Conservation (phyloP, 805 yeast species). For the Metschnikowia shivogae region DNA sequence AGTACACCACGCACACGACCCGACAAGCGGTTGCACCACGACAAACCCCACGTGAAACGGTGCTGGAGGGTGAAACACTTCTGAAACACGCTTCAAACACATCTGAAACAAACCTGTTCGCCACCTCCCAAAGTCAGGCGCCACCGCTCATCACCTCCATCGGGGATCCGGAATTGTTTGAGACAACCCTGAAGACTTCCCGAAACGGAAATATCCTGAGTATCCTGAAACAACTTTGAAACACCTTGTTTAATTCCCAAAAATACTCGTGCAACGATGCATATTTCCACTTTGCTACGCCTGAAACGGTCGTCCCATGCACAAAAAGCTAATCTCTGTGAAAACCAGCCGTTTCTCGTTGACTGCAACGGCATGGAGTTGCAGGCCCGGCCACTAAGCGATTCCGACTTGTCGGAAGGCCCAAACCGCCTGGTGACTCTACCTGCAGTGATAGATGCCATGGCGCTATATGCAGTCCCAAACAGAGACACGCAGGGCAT, state of each 20-base stretch:
- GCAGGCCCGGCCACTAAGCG: slow-evolving; percentile 1
- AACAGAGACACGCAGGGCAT: not conserved
- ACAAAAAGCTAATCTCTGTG: not conserved
- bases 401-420: not conserved
- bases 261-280: not conserved
- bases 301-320: slow-evolving; percentile 1
- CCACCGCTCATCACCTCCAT: no score
- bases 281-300: not conserved
- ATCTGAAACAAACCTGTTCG: no score
- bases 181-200: no score
- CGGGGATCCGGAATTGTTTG: no score
- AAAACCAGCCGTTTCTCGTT: not conserved
- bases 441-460: not conserved
- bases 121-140: no score
- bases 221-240: not conserved
- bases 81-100: no score
- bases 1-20: no score
- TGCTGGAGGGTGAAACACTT: no score
- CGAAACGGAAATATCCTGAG: no score
- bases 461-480: not conserved
- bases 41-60: no score
- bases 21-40: no score
- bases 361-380: not conserved
- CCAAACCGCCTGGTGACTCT: not conserved
- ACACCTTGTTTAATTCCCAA: not conserved